Evolutionary conservation across 2,329 filamentous ascomycete species (phyloP).

Genomic region (Aspergillus costaricaensis): DNA sequence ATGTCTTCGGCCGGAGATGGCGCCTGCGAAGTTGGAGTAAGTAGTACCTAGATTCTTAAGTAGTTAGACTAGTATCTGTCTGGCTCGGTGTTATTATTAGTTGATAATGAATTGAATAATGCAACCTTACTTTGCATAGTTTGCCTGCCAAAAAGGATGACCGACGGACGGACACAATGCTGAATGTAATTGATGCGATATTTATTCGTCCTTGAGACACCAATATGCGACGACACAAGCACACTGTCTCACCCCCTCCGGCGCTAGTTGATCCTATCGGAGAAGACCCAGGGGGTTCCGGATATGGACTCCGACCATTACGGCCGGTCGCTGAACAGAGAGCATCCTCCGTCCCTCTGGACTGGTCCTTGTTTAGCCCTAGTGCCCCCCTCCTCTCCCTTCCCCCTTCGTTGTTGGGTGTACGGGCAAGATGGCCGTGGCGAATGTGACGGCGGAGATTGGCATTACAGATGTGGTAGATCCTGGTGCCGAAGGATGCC

Average conservation of each 20-base stretch:
- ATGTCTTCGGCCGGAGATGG: not conserved
- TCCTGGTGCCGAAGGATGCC: not conserved
- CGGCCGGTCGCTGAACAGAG: constrained; percentile 2
- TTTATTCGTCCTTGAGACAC: not conserved
- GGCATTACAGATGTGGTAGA: not conserved
- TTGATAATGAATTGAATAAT: not conserved
- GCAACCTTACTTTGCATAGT: not conserved
- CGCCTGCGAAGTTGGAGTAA: not conserved
- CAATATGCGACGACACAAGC: not conserved
- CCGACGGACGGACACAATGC: not conserved
- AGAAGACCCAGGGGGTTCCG: constrained; percentile 10
- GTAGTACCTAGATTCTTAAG: not conserved
- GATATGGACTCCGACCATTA: constrained; percentile 5
- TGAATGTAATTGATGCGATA: not conserved
- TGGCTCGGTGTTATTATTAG: not conserved
- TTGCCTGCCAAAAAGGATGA: not conserved
- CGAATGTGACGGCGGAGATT: not conserved
- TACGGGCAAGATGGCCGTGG: not conserved
- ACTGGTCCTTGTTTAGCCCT: not conserved
- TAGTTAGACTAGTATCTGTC: not conserved
- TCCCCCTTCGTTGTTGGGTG: no score
- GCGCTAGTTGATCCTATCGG: constrained; percentile 14
- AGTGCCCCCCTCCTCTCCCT: no score
- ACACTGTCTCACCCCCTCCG: constrained; percentile 3
- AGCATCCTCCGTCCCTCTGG: not conserved